phyloP scores from a whole-genome alignment of 495 filamentous ascomycete genomes.

The Hypoxylon lienhwacheense region DNA sequence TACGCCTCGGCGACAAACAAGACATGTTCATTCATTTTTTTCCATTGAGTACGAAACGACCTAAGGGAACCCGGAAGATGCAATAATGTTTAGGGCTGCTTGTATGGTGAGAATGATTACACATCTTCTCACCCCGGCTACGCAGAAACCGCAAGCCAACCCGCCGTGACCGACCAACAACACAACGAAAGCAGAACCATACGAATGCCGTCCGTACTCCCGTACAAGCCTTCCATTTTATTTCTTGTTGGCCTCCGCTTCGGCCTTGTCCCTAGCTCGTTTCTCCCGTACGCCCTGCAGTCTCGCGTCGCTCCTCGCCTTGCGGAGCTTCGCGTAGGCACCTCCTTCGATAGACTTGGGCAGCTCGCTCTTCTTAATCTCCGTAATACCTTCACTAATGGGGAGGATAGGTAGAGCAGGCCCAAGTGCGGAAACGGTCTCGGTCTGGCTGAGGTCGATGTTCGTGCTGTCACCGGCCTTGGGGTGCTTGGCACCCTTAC shows the following conservation, averaged over 20 bases:
- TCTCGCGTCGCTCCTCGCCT: conserved; percentile 82
- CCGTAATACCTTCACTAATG: conserved; percentile 61
- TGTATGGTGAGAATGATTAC: conserved; percentile 25
- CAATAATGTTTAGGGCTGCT: conserved; percentile 36
- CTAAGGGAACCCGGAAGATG: conserved; percentile 41
- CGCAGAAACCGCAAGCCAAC: conserved; percentile 37
- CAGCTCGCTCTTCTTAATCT: conserved; percentile 80
- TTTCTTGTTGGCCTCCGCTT: conserved; percentile 84
- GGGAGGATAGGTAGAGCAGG: conserved; percentile 71
- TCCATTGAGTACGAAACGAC: conserved; percentile 42
- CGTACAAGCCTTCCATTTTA: conserved; percentile 61
- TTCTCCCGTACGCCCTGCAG: conserved; percentile 84
- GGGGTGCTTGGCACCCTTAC: conserved; percentile 79
- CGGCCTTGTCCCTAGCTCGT: conserved; percentile 90
- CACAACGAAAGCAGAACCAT: conserved; percentile 52
- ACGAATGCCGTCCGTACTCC: conserved; percentile 43
- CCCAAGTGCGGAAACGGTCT: conserved; percentile 63
- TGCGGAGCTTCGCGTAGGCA: conserved; percentile 82
- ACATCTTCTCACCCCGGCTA: conserved; percentile 29
- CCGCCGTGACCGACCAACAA: conserved; percentile 41
- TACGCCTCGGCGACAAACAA: neutral
- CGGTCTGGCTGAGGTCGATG: conserved; percentile 78
- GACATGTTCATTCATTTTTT: conserved; percentile 41
- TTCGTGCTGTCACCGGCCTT: conserved; percentile 86
- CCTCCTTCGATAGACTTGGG: conserved; percentile 73